A percentile compares a stretch with the other conserved stretches of the same genome.
Evolutionary conservation across 2,329 filamentous ascomycete genomes (phyloP).

Genomic region (Pestalotiopsis sp.): DNA sequence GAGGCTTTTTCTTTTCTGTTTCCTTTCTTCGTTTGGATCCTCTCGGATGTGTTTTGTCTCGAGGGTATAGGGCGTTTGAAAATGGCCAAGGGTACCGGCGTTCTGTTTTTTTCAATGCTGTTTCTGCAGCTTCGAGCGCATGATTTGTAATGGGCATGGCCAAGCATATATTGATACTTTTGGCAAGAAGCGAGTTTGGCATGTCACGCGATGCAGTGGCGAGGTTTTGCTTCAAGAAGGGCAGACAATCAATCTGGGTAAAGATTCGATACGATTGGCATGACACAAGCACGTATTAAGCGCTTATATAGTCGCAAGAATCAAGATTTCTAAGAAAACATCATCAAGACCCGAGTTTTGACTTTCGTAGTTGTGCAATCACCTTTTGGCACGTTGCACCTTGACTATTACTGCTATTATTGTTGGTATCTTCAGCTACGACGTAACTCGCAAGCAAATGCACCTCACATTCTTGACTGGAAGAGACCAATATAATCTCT

Average conservation of each 20-base stretch:
- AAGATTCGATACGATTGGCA: not conserved
- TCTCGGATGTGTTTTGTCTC: not conserved
- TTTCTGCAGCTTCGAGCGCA: not conserved
- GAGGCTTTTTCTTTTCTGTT: not conserved
- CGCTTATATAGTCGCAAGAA: not conserved
- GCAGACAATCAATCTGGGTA: not conserved
- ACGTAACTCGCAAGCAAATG: not conserved
- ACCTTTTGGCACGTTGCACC: no score
- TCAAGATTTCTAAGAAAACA: not conserved
- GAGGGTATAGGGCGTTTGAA: constrained; percentile 10
- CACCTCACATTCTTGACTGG: not conserved
- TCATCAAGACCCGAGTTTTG: not conserved
- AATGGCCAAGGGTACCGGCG: not conserved
- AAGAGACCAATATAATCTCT: not conserved
- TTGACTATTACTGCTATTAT: not conserved
- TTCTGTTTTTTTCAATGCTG: not conserved
- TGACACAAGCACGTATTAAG: not conserved
- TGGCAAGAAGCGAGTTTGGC: not conserved
- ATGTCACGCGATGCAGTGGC: not conserved
- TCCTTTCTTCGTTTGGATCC: not conserved
- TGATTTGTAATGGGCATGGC: not conserved
- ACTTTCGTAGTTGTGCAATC: not conserved
- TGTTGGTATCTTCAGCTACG: not conserved
- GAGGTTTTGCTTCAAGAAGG: not conserved
- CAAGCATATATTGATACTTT: not conserved